Evolutionary conservation across 2,329 filamentous ascomycete genomes (phyloP), one percentile per base, ranked within the genome.

Genomic region (Penicillium sp.): DNA sequence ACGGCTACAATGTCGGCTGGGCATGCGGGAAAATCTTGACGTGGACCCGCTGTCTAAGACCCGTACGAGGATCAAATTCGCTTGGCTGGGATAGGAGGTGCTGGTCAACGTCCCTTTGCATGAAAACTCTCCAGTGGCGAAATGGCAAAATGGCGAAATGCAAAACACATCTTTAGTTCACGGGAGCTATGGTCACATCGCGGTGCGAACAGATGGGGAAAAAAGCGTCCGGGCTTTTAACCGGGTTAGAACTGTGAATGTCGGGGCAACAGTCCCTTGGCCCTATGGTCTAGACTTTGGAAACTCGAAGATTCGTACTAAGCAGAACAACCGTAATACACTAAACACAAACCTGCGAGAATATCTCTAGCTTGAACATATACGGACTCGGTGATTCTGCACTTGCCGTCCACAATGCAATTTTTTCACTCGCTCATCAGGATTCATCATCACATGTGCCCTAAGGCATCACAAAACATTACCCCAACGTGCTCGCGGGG

Each of bases 371-470:
- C 26, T 10, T 29, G 13, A 36, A 44, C 13, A 38, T 40, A 22
- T 42, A 23, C 24, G 23, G 28, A 49, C 49, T 49, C 20, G 35
- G 50, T 57, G 54, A 56, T 51, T 45, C 47, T 59, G 56, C 50
- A 56, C 44, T 55, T 49, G 42, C 50, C 51, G 53, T 52, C 53
- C 14, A 14, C 36, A 10, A 50, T 53, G 28, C 20, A 59, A 59
- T 57, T 18, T 40, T 38, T 14, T 47, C 52, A 51, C 8, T 44
- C 34, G 32, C 39, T 43, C 36, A 29, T 41, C 40, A 20, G 22
- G 34, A 34, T 38, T 42, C 49, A 56, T 47, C 24, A 40, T 52
- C 56, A 58, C 56, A 56, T 57, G 56, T 47, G 34, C 41, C 42
- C 24, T 37, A 26, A n/a, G 31, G 16, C 27, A 18, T 34, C 14